Evolutionary conservation across 2,329 filamentous ascomycete species (phyloP).

Genomic region (Aspergillus udagawae): DNA sequence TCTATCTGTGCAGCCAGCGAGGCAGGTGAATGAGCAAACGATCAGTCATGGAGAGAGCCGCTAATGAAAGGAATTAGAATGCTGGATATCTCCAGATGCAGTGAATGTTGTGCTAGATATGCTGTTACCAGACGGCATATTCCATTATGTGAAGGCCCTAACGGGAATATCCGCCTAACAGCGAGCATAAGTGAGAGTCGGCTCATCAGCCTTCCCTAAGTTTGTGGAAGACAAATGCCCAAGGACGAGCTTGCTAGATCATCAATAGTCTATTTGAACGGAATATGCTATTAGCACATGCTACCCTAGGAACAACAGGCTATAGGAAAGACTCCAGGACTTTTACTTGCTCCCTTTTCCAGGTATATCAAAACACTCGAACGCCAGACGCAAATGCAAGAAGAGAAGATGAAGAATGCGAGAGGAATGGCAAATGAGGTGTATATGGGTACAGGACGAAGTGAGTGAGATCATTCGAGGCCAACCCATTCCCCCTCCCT

Average conservation of each 20-base stretch:
- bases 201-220: not conserved
- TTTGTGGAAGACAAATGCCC: not conserved
- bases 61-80: not conserved
- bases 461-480: slow-evolving; percentile 41
- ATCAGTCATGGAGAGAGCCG: not conserved
- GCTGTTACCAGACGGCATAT: not conserved
- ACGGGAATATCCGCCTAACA: not conserved
- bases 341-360: slow-evolving; percentile 19
- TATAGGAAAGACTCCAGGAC: slow-evolving; percentile 11
- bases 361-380: slow-evolving; percentile 22
- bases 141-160: not conserved
- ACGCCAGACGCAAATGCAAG: slow-evolving; percentile 31
- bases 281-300: not conserved
- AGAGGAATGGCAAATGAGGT: slow-evolving; percentile 5
- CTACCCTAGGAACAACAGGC: not conserved
- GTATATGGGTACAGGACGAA: slow-evolving; percentile 16
- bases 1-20: not conserved
- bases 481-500: slow-evolving; percentile 53
- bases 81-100: not conserved
- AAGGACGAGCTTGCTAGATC: not conserved
- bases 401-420: slow-evolving; percentile 10
- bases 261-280: slow-evolving; percentile 3
- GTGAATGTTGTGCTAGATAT: not conserved
- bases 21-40: not conserved
- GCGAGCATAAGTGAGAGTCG: not conserved